phyloP scores from a whole-genome alignment of 441 rosid genomes.

The Omphalea diandra region DNA sequence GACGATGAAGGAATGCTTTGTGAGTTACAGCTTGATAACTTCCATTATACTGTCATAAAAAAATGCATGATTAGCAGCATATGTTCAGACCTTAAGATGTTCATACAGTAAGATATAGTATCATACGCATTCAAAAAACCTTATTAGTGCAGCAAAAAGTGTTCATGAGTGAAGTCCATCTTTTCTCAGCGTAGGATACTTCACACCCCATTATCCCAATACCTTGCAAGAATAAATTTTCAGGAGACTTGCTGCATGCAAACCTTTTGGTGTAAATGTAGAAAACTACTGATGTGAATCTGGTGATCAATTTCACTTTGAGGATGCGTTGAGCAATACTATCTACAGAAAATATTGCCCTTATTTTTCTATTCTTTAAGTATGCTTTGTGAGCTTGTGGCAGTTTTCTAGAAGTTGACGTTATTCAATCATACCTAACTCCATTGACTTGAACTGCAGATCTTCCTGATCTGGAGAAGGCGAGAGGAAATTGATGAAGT shows the following conservation, averaged over 20 bases:
- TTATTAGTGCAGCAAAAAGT: background rate
- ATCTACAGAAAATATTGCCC: background rate
- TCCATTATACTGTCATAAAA: background rate
- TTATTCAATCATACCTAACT: background rate
- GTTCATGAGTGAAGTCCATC: background rate
- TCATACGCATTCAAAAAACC: background rate
- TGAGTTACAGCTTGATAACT: constrained; percentile 41
- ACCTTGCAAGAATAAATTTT: too few species aligned
- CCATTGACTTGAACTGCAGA: constrained; percentile 41
- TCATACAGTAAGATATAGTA: background rate
- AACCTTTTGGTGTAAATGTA: background rate
- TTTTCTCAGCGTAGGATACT: too few species aligned
- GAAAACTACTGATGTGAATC: background rate
- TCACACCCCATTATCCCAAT: too few species aligned
- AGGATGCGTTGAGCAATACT: background rate
- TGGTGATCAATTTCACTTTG: background rate
- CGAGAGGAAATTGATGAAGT: constrained; percentile 42
- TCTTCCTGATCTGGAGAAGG: constrained; percentile 97
- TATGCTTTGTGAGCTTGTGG: background rate
- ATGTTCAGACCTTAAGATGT: background rate
- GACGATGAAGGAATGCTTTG: constrained; percentile 94
- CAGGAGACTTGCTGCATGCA: too few species aligned
- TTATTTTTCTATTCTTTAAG: too few species aligned
- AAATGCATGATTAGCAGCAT: background rate
- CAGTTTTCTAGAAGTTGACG: too few species aligned